Base-by-base conservation (phyloP, 176 grass and related monocot species). In the Bonia amplexicaulis region DNA sequence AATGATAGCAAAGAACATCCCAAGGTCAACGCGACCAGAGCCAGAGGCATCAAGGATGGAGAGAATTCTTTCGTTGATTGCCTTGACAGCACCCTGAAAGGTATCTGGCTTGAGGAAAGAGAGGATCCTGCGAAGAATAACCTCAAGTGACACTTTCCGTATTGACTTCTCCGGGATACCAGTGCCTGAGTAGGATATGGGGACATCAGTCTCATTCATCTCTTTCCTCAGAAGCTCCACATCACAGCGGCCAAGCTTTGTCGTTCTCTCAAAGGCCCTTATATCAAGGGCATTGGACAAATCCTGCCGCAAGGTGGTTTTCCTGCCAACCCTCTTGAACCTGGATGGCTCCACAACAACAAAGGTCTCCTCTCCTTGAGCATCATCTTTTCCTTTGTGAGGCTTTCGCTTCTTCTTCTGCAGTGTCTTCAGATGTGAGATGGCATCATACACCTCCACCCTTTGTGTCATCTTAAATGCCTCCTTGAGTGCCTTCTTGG, bases 381-480 rank as follows among this genome's bases (percentile, higher is more conserved):
- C 58, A 78, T 88, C 80, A 73, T 78, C 79, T 35, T 90, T 89
- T 49, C 89, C 85, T 73, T 91, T 91, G 12, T 74, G 35, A 25
- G 66, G 71, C 66, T 94, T 94, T 73, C 68, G 91, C 65, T 89
- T 99, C 86, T 92, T 98, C 84, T 96, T 98, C 77, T 99, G 91
- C 77, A 96, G 75, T 45, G 92, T 83, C 80, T 99, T 99, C 47
- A 99, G 90, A 91, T 99, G 96, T 44, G 93, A 91, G 82, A 99
- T 99, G 9, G 96, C 96, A 72, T 99, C 96, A 47, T 99, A 99
- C 75, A 99, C 88, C 88, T 99, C 93, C 35, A 99, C 93, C 57
- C 96, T 96, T 53, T 92, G 90, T 53, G 93, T 99, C 93, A 99
- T 99, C 81, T 96, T 99, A 78, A 99, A 96, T 9, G 96, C 96